Evolutionary conservation across 108 stramenopile species (phyloP), one percentile per base, ranked within the genome.

Genomic region (Conticribra guillardii): DNA sequence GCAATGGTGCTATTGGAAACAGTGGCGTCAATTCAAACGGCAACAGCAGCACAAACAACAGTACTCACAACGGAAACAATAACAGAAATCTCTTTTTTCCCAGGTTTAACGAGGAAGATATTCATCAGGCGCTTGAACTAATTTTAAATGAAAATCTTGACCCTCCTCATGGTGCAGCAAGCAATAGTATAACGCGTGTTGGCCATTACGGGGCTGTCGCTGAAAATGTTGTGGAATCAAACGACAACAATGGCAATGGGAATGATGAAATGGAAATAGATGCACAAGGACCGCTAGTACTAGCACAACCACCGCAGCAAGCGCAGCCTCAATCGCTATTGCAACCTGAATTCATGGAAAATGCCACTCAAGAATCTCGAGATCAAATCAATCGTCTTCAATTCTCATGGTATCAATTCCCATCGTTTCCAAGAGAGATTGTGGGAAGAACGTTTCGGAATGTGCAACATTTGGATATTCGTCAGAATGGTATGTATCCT

Each of bases 401-500:
- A 45, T 68, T 76, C 52, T 45, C 27, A 19, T 76, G 67, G 66
- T 76, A 76, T 68, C 67, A 76, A 17, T 76, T 76, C 31, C 28
- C 41, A 18, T 11, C 45, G 60, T 68, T 76, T 59, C 74, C 74
- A 2, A 45, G 44, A 21, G 54, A 56, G 28, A 29, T 60, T 29
- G 56, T 76, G 48, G 62, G 32, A 15, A 31, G 55, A 18, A 52
- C 70, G 2, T 78, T 64, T 60, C 15, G 28, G 8, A 72, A 66
- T 53, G 28, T 78, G 29, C 64, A 55, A 28, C 76, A 78, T 72
- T 54, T 78, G 31, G 76, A 78, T 60, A 60, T 78, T 41, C 70
- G 76, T 14, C 71, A 78, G 63, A 78, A 78, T 60, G 63, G 74
- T 76, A 51, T 28, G 74, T 66, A 24, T n/a, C n/a, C n/a, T n/a